Evolutionary conservation across 805 yeast genomes (phyloP).

Genomic region (Monosporozyma yasuniensis): DNA sequence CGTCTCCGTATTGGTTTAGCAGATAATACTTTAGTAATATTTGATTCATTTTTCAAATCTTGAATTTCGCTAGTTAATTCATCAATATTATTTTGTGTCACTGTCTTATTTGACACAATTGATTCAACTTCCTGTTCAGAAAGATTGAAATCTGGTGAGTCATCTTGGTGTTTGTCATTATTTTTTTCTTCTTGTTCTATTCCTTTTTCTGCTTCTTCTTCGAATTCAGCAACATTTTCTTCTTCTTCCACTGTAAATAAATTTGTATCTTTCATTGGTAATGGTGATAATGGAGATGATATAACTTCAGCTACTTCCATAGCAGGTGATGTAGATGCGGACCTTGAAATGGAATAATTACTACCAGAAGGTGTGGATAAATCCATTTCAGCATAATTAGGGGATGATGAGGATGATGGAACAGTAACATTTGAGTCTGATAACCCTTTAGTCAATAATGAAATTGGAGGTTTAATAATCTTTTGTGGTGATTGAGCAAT

Average conservation of each 20-base stretch:
- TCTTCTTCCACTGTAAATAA: constrained; percentile 7
- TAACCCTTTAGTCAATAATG: background rate
- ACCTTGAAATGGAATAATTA: background rate
- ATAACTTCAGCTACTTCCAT: background rate
- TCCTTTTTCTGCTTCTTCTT: background rate
- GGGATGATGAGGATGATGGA: background rate
- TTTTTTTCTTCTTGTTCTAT: background rate
- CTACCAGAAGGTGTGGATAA: background rate
- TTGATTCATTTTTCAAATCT: background rate
- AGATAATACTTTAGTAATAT: background rate
- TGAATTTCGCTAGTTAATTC: background rate
- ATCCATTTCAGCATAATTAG: background rate
- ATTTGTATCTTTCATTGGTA: background rate
- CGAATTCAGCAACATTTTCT: background rate
- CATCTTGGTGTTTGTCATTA: background rate
- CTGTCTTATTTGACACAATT: background rate
- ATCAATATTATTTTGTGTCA: background rate
- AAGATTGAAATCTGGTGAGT: background rate
- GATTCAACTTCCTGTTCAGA: background rate
- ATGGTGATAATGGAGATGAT: background rate
- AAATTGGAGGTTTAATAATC: background rate
- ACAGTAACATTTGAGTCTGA: background rate
- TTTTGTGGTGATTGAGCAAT: constrained; percentile 15
- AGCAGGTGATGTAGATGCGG: background rate
- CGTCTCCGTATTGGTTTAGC: background rate